phyloP scores from a whole-genome alignment of 805 yeast genomes.

The Hemisphaericaspora nanyangensis region DNA sequence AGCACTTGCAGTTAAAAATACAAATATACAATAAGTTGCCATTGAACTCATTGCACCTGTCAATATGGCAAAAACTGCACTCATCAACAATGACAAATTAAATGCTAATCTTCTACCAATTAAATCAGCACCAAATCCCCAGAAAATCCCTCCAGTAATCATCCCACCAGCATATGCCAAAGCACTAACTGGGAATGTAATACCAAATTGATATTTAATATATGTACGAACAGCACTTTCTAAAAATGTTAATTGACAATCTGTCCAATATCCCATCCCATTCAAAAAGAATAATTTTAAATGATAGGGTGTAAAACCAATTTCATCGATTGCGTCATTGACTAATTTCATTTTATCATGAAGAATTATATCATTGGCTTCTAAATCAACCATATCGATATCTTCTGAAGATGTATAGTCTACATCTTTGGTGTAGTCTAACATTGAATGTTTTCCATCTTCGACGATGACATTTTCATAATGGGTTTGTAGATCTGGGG shows the following conservation, averaged over 20 bases:
- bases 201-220: slow-evolving; percentile 46
- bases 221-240: slow-evolving; percentile 45
- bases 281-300: slow-evolving; percentile 46
- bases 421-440: not conserved
- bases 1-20: slow-evolving; percentile 18
- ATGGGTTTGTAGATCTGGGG: no score
- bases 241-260: slow-evolving; percentile 47
- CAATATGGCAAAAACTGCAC: slow-evolving; percentile 20
- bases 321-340: slow-evolving; percentile 31
- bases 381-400: slow-evolving; percentile 17
- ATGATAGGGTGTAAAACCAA: slow-evolving; percentile 53
- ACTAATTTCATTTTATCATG: slow-evolving; percentile 24
- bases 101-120: slow-evolving; percentile 53
- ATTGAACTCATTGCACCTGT: slow-evolving; percentile 24
- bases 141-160: slow-evolving; percentile 47
- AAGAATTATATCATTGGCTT: slow-evolving; percentile 29
- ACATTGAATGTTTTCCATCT: no score
- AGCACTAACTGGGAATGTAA: slow-evolving; percentile 40
- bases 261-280: slow-evolving; percentile 56
- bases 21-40: slow-evolving; percentile 22
- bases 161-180: slow-evolving; percentile 40
- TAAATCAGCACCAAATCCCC: slow-evolving; percentile 55
- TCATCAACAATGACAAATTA: slow-evolving; percentile 23
- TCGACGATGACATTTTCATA: not conserved
- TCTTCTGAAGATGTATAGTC: not conserved